Evolutionary conservation across 768 basidiomycete species (phyloP), one percentile per base, ranked within the genome.

Genomic region (Multifurca ochricompacta): DNA sequence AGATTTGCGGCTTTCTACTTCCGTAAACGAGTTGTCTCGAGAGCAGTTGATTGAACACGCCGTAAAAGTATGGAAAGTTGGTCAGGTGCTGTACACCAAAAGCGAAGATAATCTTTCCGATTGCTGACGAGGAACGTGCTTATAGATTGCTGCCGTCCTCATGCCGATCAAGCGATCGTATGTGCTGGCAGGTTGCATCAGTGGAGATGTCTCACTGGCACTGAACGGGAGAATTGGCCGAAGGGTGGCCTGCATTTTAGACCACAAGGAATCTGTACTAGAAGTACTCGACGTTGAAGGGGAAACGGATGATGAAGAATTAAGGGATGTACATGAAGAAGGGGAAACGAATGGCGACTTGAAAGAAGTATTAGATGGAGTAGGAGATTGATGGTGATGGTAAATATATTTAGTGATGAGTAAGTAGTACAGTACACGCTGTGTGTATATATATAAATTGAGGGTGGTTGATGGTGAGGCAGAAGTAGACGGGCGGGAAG

Each of bases 221-320:
- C 74, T 88, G 66, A 91, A 91, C 66, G 88, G 89, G 59, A 74
- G 83, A 66, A 72, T 69, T 8, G 85, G 86, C 51, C 81, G 88
- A 64, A 73, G 85, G 63, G 82, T 90, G 48, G 86, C 80, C 6
- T 87, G 88, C 67, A 77, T 89, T 52, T 67, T 90, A 65, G 86
- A 86, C 66, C 70, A 68, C 54, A 73, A 73, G 50, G 87, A 86
- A 59, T 74, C 71, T 59, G 71, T 69, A 54, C 65, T 91, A 75
- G 85, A 91, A 71, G 75, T 83, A 41, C 72, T 89, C 63, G 88
- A 91, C 74, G 73, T 91, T 70, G 88, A 87, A 72, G 83, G 64
- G 18, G 62, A 64, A 44, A 65, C 59, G 37, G 64, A 56, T 32
- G 68, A 65, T 39, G 67, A 61, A 23, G 67, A 61, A 23, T 58